Base-by-base conservation (phyloP, 805 yeast genomes). In the Yarrowia deformans region DNA sequence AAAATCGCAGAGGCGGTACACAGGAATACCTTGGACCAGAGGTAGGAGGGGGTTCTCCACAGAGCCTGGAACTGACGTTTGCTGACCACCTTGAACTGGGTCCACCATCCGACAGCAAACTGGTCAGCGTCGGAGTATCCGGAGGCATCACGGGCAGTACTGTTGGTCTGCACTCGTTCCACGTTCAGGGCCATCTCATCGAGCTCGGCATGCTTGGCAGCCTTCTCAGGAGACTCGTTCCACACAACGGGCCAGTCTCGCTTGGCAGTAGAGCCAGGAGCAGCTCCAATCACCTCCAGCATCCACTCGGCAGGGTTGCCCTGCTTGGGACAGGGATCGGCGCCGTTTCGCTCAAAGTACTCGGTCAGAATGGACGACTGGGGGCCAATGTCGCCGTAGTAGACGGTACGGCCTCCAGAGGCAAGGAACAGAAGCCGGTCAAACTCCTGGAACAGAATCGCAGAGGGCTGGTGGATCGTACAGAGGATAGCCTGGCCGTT, bases 291-390 rank as follows among this genome's bases (percentile, higher is more conserved):
- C 13, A 73, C 75, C 72, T 90, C 90, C 79, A 92, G 81, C 97
- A 92, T 92, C 95, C 96, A 92, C 80, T 91, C 97, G 14, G 93
- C 94, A 40, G 94, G 95, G 72, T 90, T 90, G 4, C 91, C 92
- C 48, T 82, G 82, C 9, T 82, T 79, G 32, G 93, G 92, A 79
- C 93, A 90, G 69, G 81, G 80, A 6, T 61, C 67, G 34, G 93
- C 86, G 69, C 92, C 93, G 72, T 88, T 78, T 8, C 77, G 76
- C 77, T 89, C 92, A 74, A 90, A 89, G 75, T 89, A 89, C 69
- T 84, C 78, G 69, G 88, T 88, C 80, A 89, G 81, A 3, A 85
- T 82, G 54, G 77, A 75, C 73, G 86, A 87, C 73, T 87, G 84
- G 42, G 83, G 77, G 69, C 94, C 93, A 70, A 88, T 80, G 63